Base-by-base conservation (phyloP, 2,329 filamentous ascomycete genomes). In the Pezicula carpinea region DNA sequence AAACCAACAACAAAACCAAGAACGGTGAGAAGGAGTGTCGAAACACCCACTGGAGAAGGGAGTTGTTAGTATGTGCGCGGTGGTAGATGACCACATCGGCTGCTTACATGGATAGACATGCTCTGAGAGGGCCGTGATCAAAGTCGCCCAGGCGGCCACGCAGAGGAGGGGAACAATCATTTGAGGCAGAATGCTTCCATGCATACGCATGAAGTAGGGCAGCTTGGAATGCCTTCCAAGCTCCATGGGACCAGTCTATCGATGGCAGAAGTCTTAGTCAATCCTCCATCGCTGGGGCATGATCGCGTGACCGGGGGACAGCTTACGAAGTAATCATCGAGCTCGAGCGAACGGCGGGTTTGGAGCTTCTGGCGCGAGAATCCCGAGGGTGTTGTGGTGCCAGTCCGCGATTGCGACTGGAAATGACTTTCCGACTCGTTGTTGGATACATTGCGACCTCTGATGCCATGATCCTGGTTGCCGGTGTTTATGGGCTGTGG, bases 1-100 rank as follows among this genome's bases (percentile, higher is more conserved):
- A 91, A 69, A 77, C 83, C 83, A 64, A 91, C 85, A 50, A 91
- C 83, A 69, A 91, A 90, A 83, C 87, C 87, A 38, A 86, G 77
- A 44, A 91, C 81, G 1, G 86, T 90, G 44, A 91, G 73, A 17
- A 90, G 72, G 26, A 89, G 75, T n/a, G 74, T 80, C 61, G 77
- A 75, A 53, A 90, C 80, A 39, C 74, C 76, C 15, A 83, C 54
- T 60, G 35, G 14, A 14, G 33, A 5, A 4, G 13, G 13, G 11
- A 44, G 43, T 43, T 31, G 43, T 45, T n/a, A 26, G 26, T 17
- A 15, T 26, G 11, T 17, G 18, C n/a, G 5, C 23, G 13, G 6
- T 29, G 32, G 5, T 10, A 32, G 4, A 11, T 23, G 34, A 64
- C 64, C 29, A 14, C 40, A 39, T 10, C 17, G 11, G 7, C 8